Evolutionary conservation across 768 basidiomycete species (phyloP).

Genomic region (Amanita pallidorosea): DNA sequence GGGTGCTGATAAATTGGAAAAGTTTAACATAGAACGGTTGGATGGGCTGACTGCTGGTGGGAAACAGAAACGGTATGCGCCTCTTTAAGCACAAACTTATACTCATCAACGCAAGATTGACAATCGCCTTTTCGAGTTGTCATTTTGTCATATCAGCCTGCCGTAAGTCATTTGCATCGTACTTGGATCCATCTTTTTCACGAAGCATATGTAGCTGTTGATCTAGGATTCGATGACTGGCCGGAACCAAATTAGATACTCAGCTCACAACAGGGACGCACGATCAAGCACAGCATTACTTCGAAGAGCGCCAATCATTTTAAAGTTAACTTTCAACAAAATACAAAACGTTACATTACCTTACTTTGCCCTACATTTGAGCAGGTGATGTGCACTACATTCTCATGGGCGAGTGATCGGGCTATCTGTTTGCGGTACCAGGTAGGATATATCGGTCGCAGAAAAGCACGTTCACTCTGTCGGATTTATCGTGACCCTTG

Average conservation of each 20-base stretch:
- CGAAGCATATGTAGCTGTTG: constrained; percentile 32
- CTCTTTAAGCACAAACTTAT: neutral
- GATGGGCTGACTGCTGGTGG: constrained; percentile 49
- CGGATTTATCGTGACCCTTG: neutral
- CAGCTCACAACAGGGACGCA: neutral
- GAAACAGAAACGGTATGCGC: constrained; percentile 49
- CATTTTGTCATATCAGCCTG: constrained; percentile 59
- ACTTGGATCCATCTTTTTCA: neutral
- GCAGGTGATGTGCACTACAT: neutral
- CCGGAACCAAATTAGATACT: constrained; percentile 12
- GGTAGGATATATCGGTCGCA: neutral
- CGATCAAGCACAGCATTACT: neutral
- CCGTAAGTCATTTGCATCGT: constrained; percentile 34
- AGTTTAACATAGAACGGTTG: constrained; percentile 42
- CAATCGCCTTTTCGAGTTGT: constrained; percentile 16
- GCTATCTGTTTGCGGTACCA: neutral
- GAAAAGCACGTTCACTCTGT: neutral
- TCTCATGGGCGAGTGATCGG: too few relatives aligned
- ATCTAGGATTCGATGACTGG: constrained; percentile 69
- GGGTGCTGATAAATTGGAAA: constrained; percentile 33
- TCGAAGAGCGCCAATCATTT: neutral
- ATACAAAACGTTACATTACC: neutral
- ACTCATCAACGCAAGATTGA: neutral
- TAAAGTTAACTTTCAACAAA: neutral
- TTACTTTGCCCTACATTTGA: neutral